phyloP scores from a whole-genome alignment of 192 early-diverging fungal species.

The Lobosporangium transversale region DNA sequence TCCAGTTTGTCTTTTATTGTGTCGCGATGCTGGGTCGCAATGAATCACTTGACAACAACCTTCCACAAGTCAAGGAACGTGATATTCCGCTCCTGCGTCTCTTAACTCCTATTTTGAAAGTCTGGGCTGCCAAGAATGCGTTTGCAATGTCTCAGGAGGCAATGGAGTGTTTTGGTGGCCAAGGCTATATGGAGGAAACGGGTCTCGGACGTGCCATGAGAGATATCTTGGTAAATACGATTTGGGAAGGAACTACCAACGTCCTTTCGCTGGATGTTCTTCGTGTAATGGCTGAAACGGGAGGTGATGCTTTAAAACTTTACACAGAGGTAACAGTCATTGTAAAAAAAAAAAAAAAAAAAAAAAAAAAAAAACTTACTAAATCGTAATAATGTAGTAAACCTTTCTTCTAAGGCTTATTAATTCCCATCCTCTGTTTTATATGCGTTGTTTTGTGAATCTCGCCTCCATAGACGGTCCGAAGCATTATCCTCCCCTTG shows the following conservation, averaged over 20 bases:
- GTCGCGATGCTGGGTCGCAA: slow-evolving; percentile 65
- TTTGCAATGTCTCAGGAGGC: slow-evolving; percentile 61
- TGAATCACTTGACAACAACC: slow-evolving; percentile 43
- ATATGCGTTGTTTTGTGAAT: too few species aligned
- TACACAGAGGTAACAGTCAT: slow-evolving; percentile 52
- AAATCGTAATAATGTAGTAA: too few species aligned
- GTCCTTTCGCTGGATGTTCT: slow-evolving; percentile 71
- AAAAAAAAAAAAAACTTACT: too few species aligned
- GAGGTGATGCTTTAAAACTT: slow-evolving; percentile 54
- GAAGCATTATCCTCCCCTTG: slow-evolving; percentile 43
- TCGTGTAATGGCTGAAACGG: slow-evolving; percentile 63
- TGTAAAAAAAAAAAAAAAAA: not conserved
- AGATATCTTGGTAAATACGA: slow-evolving; percentile 70
- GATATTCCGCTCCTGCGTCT: slow-evolving; percentile 64
- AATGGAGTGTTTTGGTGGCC: slow-evolving; percentile 76
- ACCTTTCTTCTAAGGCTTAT: too few species aligned
- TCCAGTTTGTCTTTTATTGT: slow-evolving; percentile 66
- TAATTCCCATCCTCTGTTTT: not conserved
- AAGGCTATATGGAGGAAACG: slow-evolving; percentile 81
- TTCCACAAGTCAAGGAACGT: slow-evolving; percentile 27
- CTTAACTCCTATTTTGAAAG: slow-evolving; percentile 75
- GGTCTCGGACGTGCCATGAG: slow-evolving; percentile 66
- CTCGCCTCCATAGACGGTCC: slow-evolving; percentile 19
- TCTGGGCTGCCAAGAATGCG: slow-evolving; percentile 61
- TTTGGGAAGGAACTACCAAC: slow-evolving; percentile 84